Conservation (phyloP, 2,329 filamentous ascomycete species). For the Fusarium buxicola region DNA sequence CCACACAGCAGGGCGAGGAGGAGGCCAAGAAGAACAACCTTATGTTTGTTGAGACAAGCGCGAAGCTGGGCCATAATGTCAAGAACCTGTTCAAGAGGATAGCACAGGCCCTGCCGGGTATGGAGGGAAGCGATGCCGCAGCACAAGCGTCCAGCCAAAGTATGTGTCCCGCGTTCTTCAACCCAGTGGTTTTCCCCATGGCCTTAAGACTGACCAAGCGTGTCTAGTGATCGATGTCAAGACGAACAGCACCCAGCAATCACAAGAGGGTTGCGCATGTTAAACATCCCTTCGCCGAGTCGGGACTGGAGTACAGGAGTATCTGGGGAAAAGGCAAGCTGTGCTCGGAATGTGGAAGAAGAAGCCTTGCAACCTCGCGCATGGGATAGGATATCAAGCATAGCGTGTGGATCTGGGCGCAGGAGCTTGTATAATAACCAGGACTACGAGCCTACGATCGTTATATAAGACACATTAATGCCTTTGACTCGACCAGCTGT, state of each 20-base stretch:
- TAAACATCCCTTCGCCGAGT: constrained; percentile 41
- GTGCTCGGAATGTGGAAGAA: constrained; percentile 33
- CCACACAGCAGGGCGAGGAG: constrained; percentile 94
- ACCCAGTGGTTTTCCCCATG: not conserved
- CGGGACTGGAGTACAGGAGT: constrained; percentile 44
- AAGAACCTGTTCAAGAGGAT: constrained; percentile 98
- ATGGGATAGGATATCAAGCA: constrained; percentile 48
- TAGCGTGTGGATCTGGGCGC: constrained; percentile 49
- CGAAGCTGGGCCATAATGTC: constrained; percentile 97
- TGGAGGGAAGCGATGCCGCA: constrained; percentile 90
- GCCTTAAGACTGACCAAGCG: constrained; percentile 27
- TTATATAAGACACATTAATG: constrained; percentile 49
- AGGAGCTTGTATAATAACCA: constrained; percentile 51
- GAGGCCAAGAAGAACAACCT: constrained; percentile 98
- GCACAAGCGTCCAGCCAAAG: constrained; percentile 80
- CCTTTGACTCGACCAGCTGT: constrained; percentile 28
- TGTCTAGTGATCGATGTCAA: constrained; percentile 89
- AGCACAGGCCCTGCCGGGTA: constrained; percentile 95
- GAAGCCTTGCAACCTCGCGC: constrained; percentile 34
- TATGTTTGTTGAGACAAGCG: constrained; percentile 99
- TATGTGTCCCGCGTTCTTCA: constrained; percentile 59
- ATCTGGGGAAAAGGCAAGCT: constrained; percentile 39
- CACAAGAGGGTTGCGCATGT: constrained; percentile 76
- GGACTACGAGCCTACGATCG: constrained; percentile 50
- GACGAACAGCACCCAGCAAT: constrained; percentile 76